Evolutionary conservation across 2,329 filamentous ascomycete genomes (phyloP).

Genomic region (Talaromyces sp.): DNA sequence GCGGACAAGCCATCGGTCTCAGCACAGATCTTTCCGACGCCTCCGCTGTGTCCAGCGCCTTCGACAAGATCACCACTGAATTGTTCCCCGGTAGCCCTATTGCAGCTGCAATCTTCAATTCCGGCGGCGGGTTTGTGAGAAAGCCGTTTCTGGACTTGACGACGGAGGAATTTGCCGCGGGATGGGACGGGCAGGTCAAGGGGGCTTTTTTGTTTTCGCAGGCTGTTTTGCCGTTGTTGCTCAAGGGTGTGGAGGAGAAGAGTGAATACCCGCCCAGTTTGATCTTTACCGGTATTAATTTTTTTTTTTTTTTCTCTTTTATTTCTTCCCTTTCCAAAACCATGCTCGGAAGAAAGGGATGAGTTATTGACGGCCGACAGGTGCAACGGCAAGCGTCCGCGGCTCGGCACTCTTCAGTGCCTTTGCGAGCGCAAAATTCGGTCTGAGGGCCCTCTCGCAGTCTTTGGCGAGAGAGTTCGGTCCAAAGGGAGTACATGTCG

Average conservation of each 20-base stretch:
- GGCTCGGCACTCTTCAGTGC: conserved; percentile 65
- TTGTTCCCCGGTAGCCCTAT: conserved; percentile 43
- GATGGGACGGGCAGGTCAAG: conserved; percentile 48
- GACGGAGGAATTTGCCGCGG: conserved; percentile 53
- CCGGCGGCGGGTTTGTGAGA: conserved; percentile 53
- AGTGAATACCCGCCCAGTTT: conserved; percentile 68
- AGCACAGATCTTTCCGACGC: conserved; percentile 56
- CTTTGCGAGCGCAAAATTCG: conserved; percentile 79
- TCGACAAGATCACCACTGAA: conserved; percentile 53
- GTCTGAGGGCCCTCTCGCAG: conserved; percentile 68
- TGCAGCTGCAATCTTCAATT: conserved; percentile 59
- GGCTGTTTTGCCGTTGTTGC: conserved; percentile 64
- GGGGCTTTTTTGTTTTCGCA: conserved; percentile 77
- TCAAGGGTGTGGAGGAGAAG: conserved; percentile 48
- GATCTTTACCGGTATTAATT: conserved; percentile 61
- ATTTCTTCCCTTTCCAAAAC: neutral
- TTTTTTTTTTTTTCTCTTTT: neutral
- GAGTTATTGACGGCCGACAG: conserved; percentile 31
- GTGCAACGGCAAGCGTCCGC: conserved; percentile 75
- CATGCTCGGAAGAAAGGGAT: neutral
- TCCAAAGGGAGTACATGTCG: conserved; percentile 76
- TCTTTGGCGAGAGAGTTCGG: conserved; percentile 79
- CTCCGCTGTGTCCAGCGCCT: conserved; percentile 51
- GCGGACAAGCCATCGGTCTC: conserved; percentile 59
- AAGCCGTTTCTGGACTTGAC: conserved; percentile 61